These are phyloP conservation scores for Colletotrichum theobromicola DNA, from an alignment of 2,329 filamentous ascomycete species.

Conservation along the genomic window DNA sequence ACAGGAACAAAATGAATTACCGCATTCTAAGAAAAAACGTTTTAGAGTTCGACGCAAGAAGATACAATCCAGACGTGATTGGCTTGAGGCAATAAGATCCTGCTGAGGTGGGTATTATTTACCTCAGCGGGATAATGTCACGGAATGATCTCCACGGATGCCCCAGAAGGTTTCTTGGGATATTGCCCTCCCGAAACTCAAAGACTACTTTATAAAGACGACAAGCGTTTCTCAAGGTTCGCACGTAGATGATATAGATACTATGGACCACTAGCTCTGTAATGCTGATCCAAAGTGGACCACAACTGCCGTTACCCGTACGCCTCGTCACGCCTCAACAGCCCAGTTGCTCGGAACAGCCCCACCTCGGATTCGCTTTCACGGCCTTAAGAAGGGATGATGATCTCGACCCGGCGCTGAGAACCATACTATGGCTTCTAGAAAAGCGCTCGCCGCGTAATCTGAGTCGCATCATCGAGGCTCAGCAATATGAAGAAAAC, in stretches of 20 bases:
- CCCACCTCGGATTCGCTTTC: neutral
- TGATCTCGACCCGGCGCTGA: neutral
- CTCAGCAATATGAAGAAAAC: neutral
- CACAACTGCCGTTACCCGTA: neutral
- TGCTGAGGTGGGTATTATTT: neutral
- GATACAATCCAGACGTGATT: neutral
- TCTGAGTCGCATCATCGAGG: neutral
- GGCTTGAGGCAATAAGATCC: neutral
- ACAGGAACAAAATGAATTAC: no score
- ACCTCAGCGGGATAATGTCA: neutral
- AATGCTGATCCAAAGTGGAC: neutral
- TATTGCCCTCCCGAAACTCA: neutral
- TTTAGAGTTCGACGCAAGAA: accelerated
- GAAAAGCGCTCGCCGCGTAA: neutral
- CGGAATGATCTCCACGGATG: neutral
- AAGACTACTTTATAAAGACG: neutral
- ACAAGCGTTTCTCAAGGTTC: neutral
- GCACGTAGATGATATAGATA: neutral
- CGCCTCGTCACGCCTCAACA: neutral
- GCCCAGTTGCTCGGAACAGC: neutral
- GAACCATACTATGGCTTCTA: neutral
- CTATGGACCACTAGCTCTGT: neutral
- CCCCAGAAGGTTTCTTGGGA: neutral
- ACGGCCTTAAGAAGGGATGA: neutral
- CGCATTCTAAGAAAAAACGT: neutral